Base-by-base conservation (phyloP, 164 flowering plant species). In the Kingdonia uniflora region DNA sequence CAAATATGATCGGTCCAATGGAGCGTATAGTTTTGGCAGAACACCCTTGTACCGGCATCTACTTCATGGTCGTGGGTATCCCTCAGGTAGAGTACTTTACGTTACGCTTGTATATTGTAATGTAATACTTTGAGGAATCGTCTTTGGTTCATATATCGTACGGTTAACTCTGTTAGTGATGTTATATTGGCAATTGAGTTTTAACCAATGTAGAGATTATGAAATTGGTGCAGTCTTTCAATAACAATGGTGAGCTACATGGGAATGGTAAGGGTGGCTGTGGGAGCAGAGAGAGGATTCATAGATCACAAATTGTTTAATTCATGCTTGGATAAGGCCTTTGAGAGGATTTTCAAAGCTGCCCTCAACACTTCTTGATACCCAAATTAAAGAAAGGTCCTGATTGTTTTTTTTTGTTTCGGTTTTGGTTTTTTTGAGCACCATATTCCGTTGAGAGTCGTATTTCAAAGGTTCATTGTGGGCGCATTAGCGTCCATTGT, bases 1-100 rank as follows among this genome's bases (percentile, higher is more conserved):
- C 83, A 1, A 78, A 73, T 51, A 6, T 78, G 63, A 62, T 71
- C 5, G 83, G 83, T 5, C 83, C 80, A 1, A 22, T 39, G 2
- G 80, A 78, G 43, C 11, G 61, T 54, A 70, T 74, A 64, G 43
- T 62, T 25, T 39, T 78, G 51, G 75, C 67, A 15, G 53, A 54
- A 58, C 70, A 71, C 58, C 78, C 80, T 0, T 14, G 56, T 33
- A 64, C 29, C 14, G 67, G 75, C 45, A 43, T 75, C 2, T 78
- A 78, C 56, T 78, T 73, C 50, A 63, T 66, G 71, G 68, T 72
- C 33, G 58, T 49, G 14, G 71, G 71, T 3, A 49, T 33, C 2
- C 83, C 83, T 21, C 73, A 69, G 77, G 83, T 78, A 65, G 21
- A 13, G 5, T 20, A 22, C n/a, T n/a, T n/a, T 42, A 3, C 19